Base-by-base conservation (phyloP, 306 rosid species). In the Corylus avellana region DNA sequence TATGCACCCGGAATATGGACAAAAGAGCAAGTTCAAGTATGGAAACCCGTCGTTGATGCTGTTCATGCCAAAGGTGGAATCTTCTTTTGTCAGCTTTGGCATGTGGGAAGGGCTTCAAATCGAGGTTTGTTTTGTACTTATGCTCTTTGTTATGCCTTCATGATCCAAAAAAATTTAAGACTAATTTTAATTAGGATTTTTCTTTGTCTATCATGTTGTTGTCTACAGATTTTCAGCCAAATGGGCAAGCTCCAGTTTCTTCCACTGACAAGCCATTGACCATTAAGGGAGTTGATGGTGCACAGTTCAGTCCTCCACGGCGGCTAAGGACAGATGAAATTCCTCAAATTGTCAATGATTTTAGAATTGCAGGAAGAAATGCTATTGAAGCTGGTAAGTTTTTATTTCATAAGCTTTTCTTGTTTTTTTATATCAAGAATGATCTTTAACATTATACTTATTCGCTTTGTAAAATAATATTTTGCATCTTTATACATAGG, bases 1-100 rank as follows among this genome's bases (percentile, higher is more conserved):
- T 12, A 86, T 22, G 78, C 84, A 0, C 90, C 90, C 0, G 88
- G 90, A 5, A 84, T 91, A 44, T 91, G 90, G 95, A 84, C 85
- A 0, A 82, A 79, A 55, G 87, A 89, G 72, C 94, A 90, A 13
- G 84, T 90, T 0, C 78, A 88, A 66, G 91, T 91, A 0, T 90
- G 90, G 92, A 89, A 86, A 68, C 90, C 88, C 46, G 79, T 89
- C 46, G 91, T 89, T 0, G 80, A 82, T 27, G 92, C 91, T 14
- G 91, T 89, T 73, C 95, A 91, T 75, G 89, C 89, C 47, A 79
- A 91, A 80, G 91, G 90, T 1, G 90, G 82, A 7, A 1, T 83
- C 0, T 84, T 91, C 78, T 89, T 91, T 35, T 89, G 90, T 80
- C 92, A 91, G 54, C 84, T 91, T 87, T 75, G 79, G 90, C 96